phyloP scores from a whole-genome alignment of 495 filamentous ascomycete genomes.

The Cercophora newfieldiana region DNA sequence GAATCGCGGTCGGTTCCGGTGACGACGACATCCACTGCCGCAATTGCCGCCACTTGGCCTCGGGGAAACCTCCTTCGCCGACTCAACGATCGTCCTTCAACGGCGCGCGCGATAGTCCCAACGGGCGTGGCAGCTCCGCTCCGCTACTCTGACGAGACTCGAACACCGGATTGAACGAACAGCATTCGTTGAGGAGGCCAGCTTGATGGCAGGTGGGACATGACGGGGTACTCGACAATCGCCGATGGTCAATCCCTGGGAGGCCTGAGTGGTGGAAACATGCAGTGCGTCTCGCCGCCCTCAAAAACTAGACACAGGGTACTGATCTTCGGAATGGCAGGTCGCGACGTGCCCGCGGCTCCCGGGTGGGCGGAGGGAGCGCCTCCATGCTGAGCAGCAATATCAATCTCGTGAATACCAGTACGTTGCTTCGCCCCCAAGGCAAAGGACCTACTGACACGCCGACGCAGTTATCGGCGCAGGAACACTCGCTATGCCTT shows the following conservation, averaged over 20 bases:
- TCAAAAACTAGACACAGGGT: neutral
- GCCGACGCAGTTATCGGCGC: slow-evolving; percentile 79
- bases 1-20: neutral
- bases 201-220: slow-evolving; percentile 25
- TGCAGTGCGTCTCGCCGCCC: slow-evolving; percentile 38
- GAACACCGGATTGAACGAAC: neutral
- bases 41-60: neutral
- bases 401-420: slow-evolving; percentile 95
- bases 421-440: slow-evolving; percentile 35
- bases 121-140: neutral
- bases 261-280: slow-evolving; percentile 34
- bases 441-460: neutral
- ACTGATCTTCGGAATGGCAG: slow-evolving; percentile 16
- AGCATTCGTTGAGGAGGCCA: neutral
- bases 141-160: neutral
- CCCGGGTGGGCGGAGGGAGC: slow-evolving; percentile 59
- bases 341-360: slow-evolving; percentile 37
- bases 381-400: slow-evolving; percentile 90
- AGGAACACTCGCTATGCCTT: slow-evolving; percentile 91
- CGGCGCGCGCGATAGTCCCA: neutral
- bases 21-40: too few relatives aligned
- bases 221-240: slow-evolving; percentile 48
- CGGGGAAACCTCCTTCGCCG: neutral
- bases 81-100: neutral
- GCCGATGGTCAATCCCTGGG: slow-evolving; percentile 35